Base-by-base conservation (phyloP, 805 yeast species). In the Zygotorulaspora sp. region DNA sequence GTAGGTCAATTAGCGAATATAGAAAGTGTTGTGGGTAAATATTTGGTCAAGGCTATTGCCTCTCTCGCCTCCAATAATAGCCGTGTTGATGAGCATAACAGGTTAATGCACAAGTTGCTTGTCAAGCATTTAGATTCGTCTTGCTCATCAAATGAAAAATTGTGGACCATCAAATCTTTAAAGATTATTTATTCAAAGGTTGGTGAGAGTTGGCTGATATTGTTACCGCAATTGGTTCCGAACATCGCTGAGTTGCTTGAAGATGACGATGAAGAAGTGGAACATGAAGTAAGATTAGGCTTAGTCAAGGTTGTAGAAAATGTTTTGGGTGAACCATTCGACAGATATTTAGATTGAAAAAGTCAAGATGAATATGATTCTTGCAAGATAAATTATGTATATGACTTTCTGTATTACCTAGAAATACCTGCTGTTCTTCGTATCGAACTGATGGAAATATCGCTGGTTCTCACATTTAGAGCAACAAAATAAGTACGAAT, bases 161-260 rank as follows among this genome's bases (percentile, higher is more conserved):
- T 76, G 49, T 83, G 95, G 90, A 78, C 97, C 17, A 75, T 86
- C 37, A 78, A 81, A 58, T 70, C 85, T 2, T 72, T 92, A 59
- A 86, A 85, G 62, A 70, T 78, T 17, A 77, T 92, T 21, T 92
- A 88, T 72, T 83, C 84, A 48, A 84, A 84, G 68, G 82, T 88
- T 52, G 97, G 97, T 38, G 97, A 92, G 53, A 86, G 80, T 59
- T 92, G 97, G 98, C 72, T 92, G 48, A 69, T 82, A 22, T 72
- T 84, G 68, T 71, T 92, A 52, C 98, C 98, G 16, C 96, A 89
- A 57, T 73, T 92, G 50, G 95, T 92, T 45, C 99, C 99, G 22
- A 74, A 86, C 43, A 86, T 92, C 61, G 96, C 97, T 6, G 99
- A 92, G 65, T 67, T 92, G 41, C 71, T 92, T 45, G 99, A 92